Evolutionary conservation across 2,329 filamentous ascomycete species (phyloP), one percentile per base, ranked within the genome.

Genomic region (Periconia macrospinosa): DNA sequence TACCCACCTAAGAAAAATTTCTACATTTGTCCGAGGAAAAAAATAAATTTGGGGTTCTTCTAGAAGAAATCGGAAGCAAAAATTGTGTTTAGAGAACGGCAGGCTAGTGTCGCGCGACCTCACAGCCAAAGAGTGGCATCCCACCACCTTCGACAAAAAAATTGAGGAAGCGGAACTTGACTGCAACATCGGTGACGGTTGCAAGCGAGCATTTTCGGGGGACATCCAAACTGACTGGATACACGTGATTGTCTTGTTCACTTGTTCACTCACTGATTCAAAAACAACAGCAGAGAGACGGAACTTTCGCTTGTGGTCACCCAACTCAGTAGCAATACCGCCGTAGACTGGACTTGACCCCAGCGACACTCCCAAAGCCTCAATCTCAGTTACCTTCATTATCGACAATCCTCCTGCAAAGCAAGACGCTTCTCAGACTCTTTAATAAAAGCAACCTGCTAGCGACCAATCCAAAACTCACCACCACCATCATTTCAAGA

Each of bases 221-320:
- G 11, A 37, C 3, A 37, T 5, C 11, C 5, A 3, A 8, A n/a
- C 11, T n/a, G 15, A 6, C 11, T 37, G 33, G 11, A 37, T 37
- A 15, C 45, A 47, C 45, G 30, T 47, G 45, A 23, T 47, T 11
- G 13, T 30, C 45, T 46, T 37, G 8, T 47, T 23, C 20, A 33
- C 20, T 15, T 20, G 18, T 9, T 47, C 44, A 46, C 44, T 23
- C 30, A 37, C 35, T 49, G 35, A 27, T 30, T 20, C 35, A 15
- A 30, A 18, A 19, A 49, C 47, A 49, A 49, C 30, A 49, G 43
- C 43, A 17, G 23, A n/a, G 17, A n/a, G 15, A 18, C 6, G 13
- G 17, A 2, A 23, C 6, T 8, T 37, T 56, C 54, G 54, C 54
- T 56, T 56, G 37, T 53, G 54, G 54, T 52, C 54, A 52, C 54